These are phyloP conservation scores for Parachaetomium inaequale DNA, from an alignment of 495 filamentous ascomycete species.

Conservation along the genomic window DNA sequence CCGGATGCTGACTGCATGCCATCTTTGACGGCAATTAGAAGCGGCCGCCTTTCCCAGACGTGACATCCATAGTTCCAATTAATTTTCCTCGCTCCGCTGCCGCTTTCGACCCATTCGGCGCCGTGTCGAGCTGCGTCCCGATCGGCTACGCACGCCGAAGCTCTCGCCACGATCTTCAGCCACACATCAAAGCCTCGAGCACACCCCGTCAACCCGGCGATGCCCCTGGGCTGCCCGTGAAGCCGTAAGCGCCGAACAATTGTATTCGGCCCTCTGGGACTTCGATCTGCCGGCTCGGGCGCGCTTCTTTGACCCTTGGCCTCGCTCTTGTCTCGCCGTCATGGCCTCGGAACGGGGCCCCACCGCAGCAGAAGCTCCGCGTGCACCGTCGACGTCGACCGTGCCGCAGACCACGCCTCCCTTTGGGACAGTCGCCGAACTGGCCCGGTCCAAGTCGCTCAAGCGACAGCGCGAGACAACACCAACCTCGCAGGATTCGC, in stretches of 20 bases:
- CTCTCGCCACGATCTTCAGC: conserved; percentile 54
- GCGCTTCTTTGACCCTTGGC: not conserved
- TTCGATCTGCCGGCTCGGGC: conserved; percentile 23
- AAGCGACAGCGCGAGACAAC: conserved; percentile 50
- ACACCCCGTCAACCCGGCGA: conserved; percentile 33
- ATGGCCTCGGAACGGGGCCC: conserved; percentile 48
- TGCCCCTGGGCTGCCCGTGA: conserved; percentile 40
- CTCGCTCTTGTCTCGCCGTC: not conserved
- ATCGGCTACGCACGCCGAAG: conserved; percentile 18
- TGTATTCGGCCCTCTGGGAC: conserved; percentile 19
- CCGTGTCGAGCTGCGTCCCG: not conserved
- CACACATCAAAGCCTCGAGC: conserved; percentile 43
- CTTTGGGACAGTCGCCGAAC: conserved; percentile 34
- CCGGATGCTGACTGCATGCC: conserved; percentile 2
- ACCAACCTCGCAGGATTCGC: conserved; percentile 39
- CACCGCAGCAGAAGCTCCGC: conserved; percentile 44
- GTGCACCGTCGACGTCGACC: conserved; percentile 33
- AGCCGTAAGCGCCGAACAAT: conserved; percentile 19
- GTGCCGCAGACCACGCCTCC: conserved; percentile 28
- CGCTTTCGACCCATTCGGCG: not conserved
- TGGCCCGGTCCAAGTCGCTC: conserved; percentile 39
- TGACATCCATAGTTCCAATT: not conserved
- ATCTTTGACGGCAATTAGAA: not conserved
- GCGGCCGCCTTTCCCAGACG: not conserved
- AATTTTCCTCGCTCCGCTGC: not conserved